These are phyloP conservation scores for Sporothrix humicola DNA, from an alignment of 2,329 filamentous ascomycete species.

Conservation along the genomic window DNA sequence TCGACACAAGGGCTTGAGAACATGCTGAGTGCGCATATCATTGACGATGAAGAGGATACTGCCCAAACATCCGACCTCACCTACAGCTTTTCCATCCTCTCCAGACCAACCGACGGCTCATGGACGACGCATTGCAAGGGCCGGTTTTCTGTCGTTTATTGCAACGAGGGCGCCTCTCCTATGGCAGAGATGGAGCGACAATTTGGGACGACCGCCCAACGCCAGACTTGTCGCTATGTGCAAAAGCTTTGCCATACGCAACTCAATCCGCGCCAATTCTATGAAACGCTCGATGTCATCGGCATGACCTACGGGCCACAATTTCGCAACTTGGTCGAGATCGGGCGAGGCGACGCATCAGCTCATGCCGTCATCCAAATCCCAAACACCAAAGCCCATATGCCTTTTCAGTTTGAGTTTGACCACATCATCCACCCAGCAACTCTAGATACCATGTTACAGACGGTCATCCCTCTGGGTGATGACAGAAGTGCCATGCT, in stretches of 20 bases:
- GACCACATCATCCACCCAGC: slow-evolving; percentile 63
- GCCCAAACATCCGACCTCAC: background rate
- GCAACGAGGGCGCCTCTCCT: background rate
- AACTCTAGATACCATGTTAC: slow-evolving; percentile 62
- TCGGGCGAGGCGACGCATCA: slow-evolving; percentile 36
- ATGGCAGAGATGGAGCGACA: background rate
- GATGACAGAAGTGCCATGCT: slow-evolving; percentile 53
- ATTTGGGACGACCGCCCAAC: slow-evolving; percentile 1
- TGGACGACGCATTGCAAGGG: slow-evolving; percentile 51
- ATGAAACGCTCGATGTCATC: slow-evolving; percentile 56
- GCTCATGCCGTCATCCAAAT: slow-evolving; percentile 49
- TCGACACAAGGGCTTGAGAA: slow-evolving; percentile 53
- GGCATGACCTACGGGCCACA: slow-evolving; percentile 59
- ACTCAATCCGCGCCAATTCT: slow-evolving; percentile 54
- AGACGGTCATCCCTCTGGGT: slow-evolving; percentile 56
- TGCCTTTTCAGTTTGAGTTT: slow-evolving; percentile 61
- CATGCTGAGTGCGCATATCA: slow-evolving; percentile 52
- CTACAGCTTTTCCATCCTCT: slow-evolving; percentile 49
- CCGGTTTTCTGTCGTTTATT: slow-evolving; percentile 39
- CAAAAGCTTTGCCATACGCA: slow-evolving; percentile 44
- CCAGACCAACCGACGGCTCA: slow-evolving; percentile 48
- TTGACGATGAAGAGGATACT: slow-evolving; percentile 29
- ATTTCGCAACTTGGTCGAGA: slow-evolving; percentile 55
- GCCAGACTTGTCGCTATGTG: slow-evolving; percentile 39
- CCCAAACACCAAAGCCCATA: slow-evolving; percentile 57